Evolutionary conservation across 2,329 filamentous ascomycete species (phyloP).

Genomic region (Neurospora crassa): DNA sequence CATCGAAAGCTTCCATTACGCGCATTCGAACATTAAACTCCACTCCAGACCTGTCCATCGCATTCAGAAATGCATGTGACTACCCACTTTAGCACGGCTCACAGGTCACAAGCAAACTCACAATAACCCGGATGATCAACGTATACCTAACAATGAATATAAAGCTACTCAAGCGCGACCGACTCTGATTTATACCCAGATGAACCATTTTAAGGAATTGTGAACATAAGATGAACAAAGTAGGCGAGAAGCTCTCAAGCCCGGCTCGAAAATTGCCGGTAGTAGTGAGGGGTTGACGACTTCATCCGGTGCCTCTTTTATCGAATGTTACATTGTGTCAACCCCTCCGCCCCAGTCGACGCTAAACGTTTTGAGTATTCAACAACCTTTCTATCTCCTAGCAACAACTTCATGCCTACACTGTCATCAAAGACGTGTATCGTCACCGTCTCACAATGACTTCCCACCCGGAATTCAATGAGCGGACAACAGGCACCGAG

Average conservation of each 20-base stretch:
- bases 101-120: neutral
- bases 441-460: conserved; percentile 16
- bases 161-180: neutral
- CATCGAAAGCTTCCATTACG: neutral
- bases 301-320: neutral
- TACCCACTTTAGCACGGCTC: neutral
- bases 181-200: neutral
- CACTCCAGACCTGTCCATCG: neutral
- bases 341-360: neutral
- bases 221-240: neutral
- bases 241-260: neutral
- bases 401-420: too few species aligned
- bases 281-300: neutral
- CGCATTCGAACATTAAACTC: neutral
- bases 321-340: neutral
- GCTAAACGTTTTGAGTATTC: too few species aligned
- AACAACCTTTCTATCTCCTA: neutral
- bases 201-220: neutral
- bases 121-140: neutral
- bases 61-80: neutral
- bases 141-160: neutral
- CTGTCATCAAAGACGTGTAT: neutral
- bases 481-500: conserved; percentile 25
- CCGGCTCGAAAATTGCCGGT: neutral
- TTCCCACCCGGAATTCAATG: conserved; percentile 26